Percentiles rank a stretch among this genome's conserved stretches.
Conservation (phyloP, 176 grass and related monocot species). For the Aegilops longissima region DNA sequence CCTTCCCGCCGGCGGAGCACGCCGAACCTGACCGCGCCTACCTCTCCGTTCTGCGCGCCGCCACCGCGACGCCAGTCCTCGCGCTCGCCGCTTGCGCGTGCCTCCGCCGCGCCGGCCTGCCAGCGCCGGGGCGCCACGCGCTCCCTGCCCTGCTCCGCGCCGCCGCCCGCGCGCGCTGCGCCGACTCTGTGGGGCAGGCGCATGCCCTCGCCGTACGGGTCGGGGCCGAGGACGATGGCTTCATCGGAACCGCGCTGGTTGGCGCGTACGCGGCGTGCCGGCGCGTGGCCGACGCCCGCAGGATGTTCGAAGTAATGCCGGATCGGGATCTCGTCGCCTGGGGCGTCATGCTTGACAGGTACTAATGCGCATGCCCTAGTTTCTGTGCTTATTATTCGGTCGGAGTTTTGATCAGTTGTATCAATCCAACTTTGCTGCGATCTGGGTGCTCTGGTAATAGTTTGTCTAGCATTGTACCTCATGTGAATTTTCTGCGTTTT, state of each 20-base stretch:
- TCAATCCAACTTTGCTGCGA: conserved; percentile 1
- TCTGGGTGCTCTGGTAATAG: neutral
- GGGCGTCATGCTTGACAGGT: conserved; percentile 83
- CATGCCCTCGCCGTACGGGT: conserved; percentile 47
- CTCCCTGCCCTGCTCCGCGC: conserved; percentile 61
- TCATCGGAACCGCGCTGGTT: conserved; percentile 70
- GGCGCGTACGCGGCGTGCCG: conserved; percentile 33
- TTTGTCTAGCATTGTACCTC: neutral
- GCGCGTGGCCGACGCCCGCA: conserved; percentile 35
- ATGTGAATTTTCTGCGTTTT: neutral
- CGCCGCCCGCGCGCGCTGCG: conserved; percentile 7
- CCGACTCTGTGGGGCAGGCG: neutral
- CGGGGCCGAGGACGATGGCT: conserved; percentile 52
- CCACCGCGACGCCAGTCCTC: neutral
- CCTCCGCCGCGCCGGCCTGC: conserved; percentile 43
- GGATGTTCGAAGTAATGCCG: conserved; percentile 62
- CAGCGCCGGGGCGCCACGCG: conserved; percentile 42
- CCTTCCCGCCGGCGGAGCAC: conserved; percentile 16
- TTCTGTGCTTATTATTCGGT: neutral
- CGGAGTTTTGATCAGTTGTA: neutral
- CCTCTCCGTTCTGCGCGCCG: conserved; percentile 28
- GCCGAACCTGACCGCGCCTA: conserved; percentile 41
- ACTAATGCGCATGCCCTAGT: neutral
- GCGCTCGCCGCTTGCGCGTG: conserved; percentile 45
- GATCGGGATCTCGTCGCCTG: conserved; percentile 69